Conservation (phyloP, 805 yeast genomes). For the Candida andamanensis region DNA sequence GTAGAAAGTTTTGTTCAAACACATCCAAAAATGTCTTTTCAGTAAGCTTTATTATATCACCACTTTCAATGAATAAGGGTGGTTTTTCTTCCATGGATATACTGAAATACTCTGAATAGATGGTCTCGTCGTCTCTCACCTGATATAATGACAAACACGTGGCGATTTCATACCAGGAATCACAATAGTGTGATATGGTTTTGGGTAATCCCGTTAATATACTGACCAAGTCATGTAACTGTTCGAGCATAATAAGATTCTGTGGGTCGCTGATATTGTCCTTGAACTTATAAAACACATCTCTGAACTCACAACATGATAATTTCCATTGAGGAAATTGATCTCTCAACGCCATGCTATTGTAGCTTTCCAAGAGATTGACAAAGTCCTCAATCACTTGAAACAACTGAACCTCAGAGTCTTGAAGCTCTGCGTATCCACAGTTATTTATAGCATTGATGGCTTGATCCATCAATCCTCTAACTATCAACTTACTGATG, state of each 20-base stretch:
- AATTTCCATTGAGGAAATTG: conserved; percentile 49
- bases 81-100: conserved; percentile 30
- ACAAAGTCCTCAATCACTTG: conserved; percentile 38
- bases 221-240: conserved; percentile 38
- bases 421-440: conserved; percentile 35
- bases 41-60: conserved; percentile 24
- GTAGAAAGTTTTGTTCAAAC: conserved; percentile 50
- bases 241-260: conserved; percentile 24
- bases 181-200: conserved; percentile 47
- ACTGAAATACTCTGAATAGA: conserved; percentile 30
- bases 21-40: conserved; percentile 47
- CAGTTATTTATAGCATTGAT: conserved; percentile 41
- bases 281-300: conserved; percentile 24
- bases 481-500: conserved; percentile 47
- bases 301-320: conserved; percentile 46
- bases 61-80: conserved; percentile 27
- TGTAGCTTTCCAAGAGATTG: conserved; percentile 35
- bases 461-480: conserved; percentile 62
- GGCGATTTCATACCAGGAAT: conserved; percentile 66
- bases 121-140: conserved; percentile 40
- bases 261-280: conserved; percentile 19
- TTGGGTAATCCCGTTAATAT: conserved; percentile 45
- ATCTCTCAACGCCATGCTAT: conserved; percentile 33
- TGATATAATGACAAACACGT: conserved; percentile 54
- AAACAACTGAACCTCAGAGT: conserved; percentile 25